phyloP scores from a whole-genome alignment of 164 flowering plant species.

The Brasenia schreberi region DNA sequence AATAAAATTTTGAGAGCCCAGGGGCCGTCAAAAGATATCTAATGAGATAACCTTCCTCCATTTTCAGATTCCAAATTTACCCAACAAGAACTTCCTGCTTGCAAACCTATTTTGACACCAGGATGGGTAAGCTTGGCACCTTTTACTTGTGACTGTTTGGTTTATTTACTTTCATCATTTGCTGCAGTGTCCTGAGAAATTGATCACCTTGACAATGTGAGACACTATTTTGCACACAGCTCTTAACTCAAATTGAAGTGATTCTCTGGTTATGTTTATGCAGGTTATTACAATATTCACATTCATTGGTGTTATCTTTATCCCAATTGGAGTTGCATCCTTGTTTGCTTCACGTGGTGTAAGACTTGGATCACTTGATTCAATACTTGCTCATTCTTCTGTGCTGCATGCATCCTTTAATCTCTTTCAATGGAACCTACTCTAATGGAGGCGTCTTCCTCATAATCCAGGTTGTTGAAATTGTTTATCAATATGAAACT shows the following conservation, averaged over 20 bases:
- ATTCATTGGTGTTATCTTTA: conserved; percentile 55
- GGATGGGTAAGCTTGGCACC: conserved; percentile 43
- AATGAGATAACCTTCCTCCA: not conserved
- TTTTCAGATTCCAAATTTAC: conserved; percentile 84
- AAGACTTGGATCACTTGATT: too few species aligned
- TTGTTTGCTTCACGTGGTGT: conserved; percentile 81
- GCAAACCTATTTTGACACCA: conserved; percentile 96
- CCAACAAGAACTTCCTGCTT: conserved; percentile 97
- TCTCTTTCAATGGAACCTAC: conserved; percentile 6
- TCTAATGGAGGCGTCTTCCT: too few species aligned
- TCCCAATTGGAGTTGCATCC: conserved; percentile 83
- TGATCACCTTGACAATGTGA: too few species aligned
- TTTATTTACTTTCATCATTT: too few species aligned
- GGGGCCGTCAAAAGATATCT: too few species aligned
- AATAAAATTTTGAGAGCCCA: too few species aligned
- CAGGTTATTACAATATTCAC: conserved; percentile 83
- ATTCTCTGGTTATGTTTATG: conserved; percentile 1
- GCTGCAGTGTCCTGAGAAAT: too few species aligned
- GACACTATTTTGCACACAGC: too few species aligned
- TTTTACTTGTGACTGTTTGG: too few species aligned
- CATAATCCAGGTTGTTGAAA: conserved; percentile 63
- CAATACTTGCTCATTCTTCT: too few species aligned
- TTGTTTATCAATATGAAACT: conserved; percentile 65
- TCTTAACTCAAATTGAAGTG: too few species aligned
- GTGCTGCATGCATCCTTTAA: too few species aligned